Percentiles rank a stretch among this genome's conserved stretches.
These are phyloP conservation scores for Takakia lepidozioides DNA, from an alignment of 225 moss, liverwort and hornwort genomes.

Conservation along the genomic window DNA sequence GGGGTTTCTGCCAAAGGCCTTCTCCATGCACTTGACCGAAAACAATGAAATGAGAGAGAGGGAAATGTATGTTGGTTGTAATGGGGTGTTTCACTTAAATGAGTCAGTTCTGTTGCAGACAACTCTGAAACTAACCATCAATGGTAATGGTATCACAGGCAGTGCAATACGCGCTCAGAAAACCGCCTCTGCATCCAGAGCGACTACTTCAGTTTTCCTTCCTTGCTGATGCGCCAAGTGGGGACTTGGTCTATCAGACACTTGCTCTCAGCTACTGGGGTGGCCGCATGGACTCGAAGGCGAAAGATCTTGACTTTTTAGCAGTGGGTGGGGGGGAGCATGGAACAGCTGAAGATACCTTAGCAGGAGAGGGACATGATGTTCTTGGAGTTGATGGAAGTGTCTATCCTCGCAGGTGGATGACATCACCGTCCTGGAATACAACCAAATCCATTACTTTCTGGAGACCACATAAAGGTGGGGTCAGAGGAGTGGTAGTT, in stretches of 20 bases:
- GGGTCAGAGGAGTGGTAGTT: conserved; percentile 61
- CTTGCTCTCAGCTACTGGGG: conserved; percentile 80
- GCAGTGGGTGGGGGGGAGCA: conserved; percentile 21
- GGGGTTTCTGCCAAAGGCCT: too few species aligned
- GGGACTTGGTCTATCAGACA: conserved; percentile 70
- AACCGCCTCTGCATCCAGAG: conserved; percentile 32
- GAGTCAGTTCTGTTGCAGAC: too few species aligned
- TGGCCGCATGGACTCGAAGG: conserved; percentile 68
- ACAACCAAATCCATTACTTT: conserved; percentile 62
- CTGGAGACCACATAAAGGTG: conserved; percentile 57
- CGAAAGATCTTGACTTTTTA: conserved; percentile 30
- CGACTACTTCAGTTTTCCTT: conserved; percentile 67
- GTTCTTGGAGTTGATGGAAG: conserved; percentile 75
- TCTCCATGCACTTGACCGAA: too few species aligned
- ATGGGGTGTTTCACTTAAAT: too few species aligned
- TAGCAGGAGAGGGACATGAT: conserved; percentile 29
- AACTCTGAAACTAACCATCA: too few species aligned
- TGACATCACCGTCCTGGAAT: conserved; percentile 67
- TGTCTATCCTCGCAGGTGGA: conserved; percentile 74
- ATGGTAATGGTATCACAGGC: too few species aligned
- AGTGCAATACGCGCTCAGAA: conserved; percentile 51
- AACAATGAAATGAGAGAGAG: too few species aligned
- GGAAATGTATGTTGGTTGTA: too few species aligned
- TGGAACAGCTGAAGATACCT: conserved; percentile 21
- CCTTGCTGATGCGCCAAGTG: conserved; percentile 46